These are phyloP conservation scores for Hygrophoropsis aurantiaca DNA, from an alignment of 768 basidiomycete genomes.

Conservation along the genomic window DNA sequence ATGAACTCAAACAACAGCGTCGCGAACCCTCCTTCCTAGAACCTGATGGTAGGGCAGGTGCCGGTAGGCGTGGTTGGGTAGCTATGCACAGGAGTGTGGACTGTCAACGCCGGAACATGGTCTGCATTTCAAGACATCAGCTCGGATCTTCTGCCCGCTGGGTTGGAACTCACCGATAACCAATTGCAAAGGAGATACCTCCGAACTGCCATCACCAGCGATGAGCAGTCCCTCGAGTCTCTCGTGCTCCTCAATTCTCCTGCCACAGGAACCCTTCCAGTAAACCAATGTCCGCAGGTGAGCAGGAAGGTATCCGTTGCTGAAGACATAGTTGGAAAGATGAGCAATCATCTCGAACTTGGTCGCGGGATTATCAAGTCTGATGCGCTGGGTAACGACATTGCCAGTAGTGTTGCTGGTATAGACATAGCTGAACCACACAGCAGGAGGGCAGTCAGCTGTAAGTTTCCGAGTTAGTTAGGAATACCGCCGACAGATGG, in stretches of 20 bases:
- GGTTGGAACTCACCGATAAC: slow-evolving; percentile 14
- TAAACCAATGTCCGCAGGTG: slow-evolving; percentile 37
- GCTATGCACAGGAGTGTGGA: too few species aligned
- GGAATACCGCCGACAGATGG: background rate
- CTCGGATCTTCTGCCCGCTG: background rate
- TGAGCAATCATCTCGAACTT: slow-evolving; percentile 43
- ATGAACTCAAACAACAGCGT: too few species aligned
- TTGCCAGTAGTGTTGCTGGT: slow-evolving; percentile 29
- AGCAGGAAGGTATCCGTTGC: slow-evolving; percentile 35
- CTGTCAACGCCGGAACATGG: too few species aligned
- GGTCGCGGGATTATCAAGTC: slow-evolving; percentile 31
- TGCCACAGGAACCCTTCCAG: slow-evolving; percentile 42
- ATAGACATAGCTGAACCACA: slow-evolving; percentile 49
- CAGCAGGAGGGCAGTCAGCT: slow-evolving; percentile 40
- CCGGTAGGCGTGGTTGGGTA: slow-evolving; percentile 2
- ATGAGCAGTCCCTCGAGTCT: slow-evolving; percentile 22
- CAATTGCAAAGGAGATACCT: slow-evolving; percentile 16
- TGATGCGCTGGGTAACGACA: slow-evolving; percentile 43
- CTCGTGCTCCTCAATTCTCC: slow-evolving; percentile 25
- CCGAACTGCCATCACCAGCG: slow-evolving; percentile 14
- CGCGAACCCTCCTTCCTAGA: slow-evolving; percentile 3
- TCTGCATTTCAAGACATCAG: slow-evolving; percentile 9
- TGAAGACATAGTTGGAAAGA: slow-evolving; percentile 48
- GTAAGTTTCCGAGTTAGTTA: background rate
- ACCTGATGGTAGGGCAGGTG: slow-evolving; percentile 7